Percentiles rank a stretch among this genome's conserved stretches.
phyloP scores from a whole-genome alignment of 1,139 yeast species.

The Hyphopichia wangnamkhiaoensis region DNA sequence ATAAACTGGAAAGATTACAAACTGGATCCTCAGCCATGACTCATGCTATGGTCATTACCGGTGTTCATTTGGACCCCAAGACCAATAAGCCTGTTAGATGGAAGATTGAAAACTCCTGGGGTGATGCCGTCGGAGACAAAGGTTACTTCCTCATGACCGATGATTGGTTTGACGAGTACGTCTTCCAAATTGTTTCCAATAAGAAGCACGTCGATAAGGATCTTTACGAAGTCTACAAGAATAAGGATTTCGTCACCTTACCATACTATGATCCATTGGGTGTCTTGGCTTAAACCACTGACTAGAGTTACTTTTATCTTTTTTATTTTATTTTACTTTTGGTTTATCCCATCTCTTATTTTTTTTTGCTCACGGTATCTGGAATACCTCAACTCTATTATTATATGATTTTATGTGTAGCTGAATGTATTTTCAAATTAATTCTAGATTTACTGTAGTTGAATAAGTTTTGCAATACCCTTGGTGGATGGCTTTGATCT shows the following conservation, averaged over 20 bases:
- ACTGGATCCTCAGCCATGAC: constrained; percentile 70
- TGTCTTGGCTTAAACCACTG: constrained; percentile 68
- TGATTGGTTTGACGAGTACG: constrained; percentile 79
- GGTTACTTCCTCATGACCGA: constrained; percentile 83
- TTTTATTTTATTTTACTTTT: background rate
- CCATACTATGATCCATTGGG: constrained; percentile 92
- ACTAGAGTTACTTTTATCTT: too few species aligned
- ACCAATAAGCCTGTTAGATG: constrained; percentile 62
- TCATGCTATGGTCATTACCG: constrained; percentile 82
- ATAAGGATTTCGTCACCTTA: constrained; percentile 54
- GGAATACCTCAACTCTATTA: too few species aligned
- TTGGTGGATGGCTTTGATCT: too few species aligned
- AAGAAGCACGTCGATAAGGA: constrained; percentile 49
- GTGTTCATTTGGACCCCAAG: constrained; percentile 55
- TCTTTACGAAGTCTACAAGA: constrained; percentile 49
- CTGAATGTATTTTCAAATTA: too few species aligned
- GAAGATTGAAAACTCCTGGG: constrained; percentile 90
- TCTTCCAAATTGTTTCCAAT: constrained; percentile 76
- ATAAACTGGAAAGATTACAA: constrained; percentile 55
- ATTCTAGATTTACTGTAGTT: too few species aligned
- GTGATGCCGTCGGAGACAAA: constrained; percentile 68
- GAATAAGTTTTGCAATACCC: too few species aligned
- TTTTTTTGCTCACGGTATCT: too few species aligned
- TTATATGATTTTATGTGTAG: too few species aligned
- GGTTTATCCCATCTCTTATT: background rate